phyloP scores from a whole-genome alignment of 116 monocot genomes.

The Thalassia testudinum region DNA sequence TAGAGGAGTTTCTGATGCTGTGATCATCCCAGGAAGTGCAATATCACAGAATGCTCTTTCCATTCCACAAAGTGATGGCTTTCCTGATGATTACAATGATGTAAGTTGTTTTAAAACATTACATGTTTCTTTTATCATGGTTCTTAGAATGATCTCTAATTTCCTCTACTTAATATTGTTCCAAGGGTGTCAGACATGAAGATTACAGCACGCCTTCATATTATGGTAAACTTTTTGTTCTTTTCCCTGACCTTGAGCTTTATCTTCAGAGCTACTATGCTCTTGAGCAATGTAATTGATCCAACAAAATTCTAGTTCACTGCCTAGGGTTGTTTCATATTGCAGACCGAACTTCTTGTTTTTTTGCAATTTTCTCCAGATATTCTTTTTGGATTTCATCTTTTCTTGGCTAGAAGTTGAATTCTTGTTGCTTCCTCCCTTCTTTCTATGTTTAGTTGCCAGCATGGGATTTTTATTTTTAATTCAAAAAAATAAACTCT shows the following conservation, averaged over 20 bases:
- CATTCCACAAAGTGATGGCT: constrained; percentile 1
- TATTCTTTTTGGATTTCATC: neutral
- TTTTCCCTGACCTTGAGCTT: no score
- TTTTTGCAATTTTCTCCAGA: neutral
- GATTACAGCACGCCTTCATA: constrained; percentile 2
- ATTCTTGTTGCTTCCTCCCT: no score
- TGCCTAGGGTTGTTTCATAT: neutral
- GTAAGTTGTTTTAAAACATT: neutral
- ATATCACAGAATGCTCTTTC: neutral
- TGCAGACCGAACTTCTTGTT: neutral
- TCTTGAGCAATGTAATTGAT: no score
- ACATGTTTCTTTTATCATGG: no score
- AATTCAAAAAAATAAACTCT: no score
- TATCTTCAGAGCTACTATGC: no score
- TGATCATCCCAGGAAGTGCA: neutral
- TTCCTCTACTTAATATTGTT: no score
- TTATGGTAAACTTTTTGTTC: neutral
- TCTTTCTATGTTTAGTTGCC: no score
- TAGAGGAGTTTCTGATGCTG: neutral
- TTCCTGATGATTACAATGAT: neutral
- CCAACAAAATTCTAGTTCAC: neutral
- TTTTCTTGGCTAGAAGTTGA: neutral
- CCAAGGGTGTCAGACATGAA: neutral
- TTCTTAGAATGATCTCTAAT: no score
- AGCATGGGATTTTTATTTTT: no score